Conservation (phyloP, 352 stramenopile species). For the Phytophthora aleatoria region DNA sequence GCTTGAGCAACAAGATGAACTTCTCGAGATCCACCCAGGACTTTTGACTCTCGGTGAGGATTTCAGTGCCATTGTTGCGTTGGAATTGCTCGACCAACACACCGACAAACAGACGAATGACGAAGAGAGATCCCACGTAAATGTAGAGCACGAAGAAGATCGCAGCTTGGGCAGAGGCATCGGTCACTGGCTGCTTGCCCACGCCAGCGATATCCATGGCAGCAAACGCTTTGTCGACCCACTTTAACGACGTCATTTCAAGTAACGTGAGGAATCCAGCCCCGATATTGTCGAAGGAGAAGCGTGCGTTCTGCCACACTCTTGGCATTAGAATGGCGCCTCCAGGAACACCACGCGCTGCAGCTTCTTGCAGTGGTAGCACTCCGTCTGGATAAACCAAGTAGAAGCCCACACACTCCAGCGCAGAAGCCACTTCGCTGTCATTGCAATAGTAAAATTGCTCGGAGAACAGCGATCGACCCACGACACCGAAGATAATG, state of each 20-base stretch:
- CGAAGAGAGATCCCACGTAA: constrained; percentile 78
- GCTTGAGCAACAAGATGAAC: constrained; percentile 76
- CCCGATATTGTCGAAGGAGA: constrained; percentile 82
- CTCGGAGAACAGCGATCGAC: constrained; percentile 67
- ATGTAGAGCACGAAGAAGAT: constrained; percentile 81
- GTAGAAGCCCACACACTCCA: constrained; percentile 69
- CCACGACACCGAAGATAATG: constrained; percentile 78
- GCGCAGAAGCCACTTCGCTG: constrained; percentile 29
- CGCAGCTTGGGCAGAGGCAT: constrained; percentile 50
- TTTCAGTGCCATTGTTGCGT: constrained; percentile 83
- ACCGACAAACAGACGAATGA: constrained; percentile 80
- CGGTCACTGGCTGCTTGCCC: constrained; percentile 50
- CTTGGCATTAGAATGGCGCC: constrained; percentile 56
- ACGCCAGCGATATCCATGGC: constrained; percentile 73
- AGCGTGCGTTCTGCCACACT: constrained; percentile 72
- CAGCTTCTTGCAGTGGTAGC: constrained; percentile 53
- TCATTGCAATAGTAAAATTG: constrained; percentile 79
- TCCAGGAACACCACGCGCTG: constrained; percentile 36
- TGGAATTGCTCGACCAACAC: constrained; percentile 86
- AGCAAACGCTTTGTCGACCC: constrained; percentile 77
- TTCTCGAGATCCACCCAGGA: constrained; percentile 84
- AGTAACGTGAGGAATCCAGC: constrained; percentile 67
- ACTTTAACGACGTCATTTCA: constrained; percentile 85
- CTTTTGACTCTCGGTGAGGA: constrained; percentile 79
- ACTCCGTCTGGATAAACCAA: constrained; percentile 50